Conservation (phyloP, 805 yeast species). For the Ogataea ramenticola region DNA sequence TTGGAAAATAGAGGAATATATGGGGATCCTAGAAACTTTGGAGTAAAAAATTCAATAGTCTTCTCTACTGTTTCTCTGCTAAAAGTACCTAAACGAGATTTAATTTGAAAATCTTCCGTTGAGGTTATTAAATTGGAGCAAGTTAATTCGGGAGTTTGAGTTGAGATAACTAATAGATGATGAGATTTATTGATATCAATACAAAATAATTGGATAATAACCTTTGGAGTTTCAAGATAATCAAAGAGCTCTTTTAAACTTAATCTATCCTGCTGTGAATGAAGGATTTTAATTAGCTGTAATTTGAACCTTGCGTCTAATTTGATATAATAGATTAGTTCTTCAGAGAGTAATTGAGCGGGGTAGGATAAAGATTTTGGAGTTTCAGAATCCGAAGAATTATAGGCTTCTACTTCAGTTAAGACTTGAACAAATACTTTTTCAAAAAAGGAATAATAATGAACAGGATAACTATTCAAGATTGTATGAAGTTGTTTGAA, state of each 20-base stretch:
- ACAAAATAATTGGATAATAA: background rate
- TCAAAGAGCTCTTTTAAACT: background rate
- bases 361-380: background rate
- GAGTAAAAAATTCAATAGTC: background rate
- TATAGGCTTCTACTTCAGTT: background rate
- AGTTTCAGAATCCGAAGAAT: too few species aligned
- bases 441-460: constrained; percentile 10
- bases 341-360: background rate
- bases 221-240: background rate
- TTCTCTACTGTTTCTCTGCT: background rate
- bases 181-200: background rate
- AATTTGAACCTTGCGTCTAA: background rate
- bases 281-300: background rate
- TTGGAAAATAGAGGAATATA: background rate
- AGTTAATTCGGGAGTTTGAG: background rate
- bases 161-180: background rate
- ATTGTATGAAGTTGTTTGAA: constrained; percentile 40
- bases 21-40: background rate
- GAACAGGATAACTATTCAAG: constrained; percentile 28
- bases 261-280: background rate
- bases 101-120: background rate
- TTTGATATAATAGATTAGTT: background rate
- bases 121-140: background rate
- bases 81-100: background rate
- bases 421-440: background rate